A percentile compares a stretch with the other conserved stretches of the same genome.
These are phyloP conservation scores for Schwanniomyces vanrijiae DNA, from an alignment of 805 yeast species.

Conservation along the genomic window DNA sequence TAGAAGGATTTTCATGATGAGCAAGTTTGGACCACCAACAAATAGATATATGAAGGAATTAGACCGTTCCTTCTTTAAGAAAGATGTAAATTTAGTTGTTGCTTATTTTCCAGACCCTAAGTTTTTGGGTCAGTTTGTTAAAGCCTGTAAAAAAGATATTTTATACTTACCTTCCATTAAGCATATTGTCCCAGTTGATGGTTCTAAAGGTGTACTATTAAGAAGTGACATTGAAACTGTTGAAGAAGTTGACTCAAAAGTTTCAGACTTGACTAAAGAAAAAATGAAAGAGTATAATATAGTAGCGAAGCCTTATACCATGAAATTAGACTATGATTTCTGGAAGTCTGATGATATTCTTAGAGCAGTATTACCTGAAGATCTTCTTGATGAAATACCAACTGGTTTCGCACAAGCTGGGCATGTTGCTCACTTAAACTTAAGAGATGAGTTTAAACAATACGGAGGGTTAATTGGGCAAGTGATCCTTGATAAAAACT, in stretches of 20 bases:
- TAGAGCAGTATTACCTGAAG: conserved; percentile 71
- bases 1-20: conserved; percentile 25
- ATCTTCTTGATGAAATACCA: conserved; percentile 71
- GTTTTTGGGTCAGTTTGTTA: conserved; percentile 60
- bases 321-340: conserved; percentile 65
- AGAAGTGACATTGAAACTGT: conserved; percentile 47
- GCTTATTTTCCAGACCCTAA: conserved; percentile 70
- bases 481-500: conserved; percentile 84
- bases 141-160: conserved; percentile 56
- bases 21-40: conserved; percentile 60
- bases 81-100: conserved; percentile 59
- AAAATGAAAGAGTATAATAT: conserved; percentile 50
- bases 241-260: conserved; percentile 31
- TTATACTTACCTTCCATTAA: conserved; percentile 69
- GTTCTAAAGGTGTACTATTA: conserved; percentile 58
- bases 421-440: conserved; percentile 89
- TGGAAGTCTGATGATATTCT: conserved; percentile 92
- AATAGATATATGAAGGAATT: conserved; percentile 63
- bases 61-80: conserved; percentile 64
- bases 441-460: conserved; percentile 81
- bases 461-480: conserved; percentile 82
- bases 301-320: conserved; percentile 49
- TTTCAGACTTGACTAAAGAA: conserved; percentile 44
- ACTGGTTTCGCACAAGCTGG: conserved; percentile 93
- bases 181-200: conserved; percentile 51